phyloP scores from a whole-genome alignment of 192 early-diverging fungal genomes.

The Jimgerdemannia lactiflua region DNA sequence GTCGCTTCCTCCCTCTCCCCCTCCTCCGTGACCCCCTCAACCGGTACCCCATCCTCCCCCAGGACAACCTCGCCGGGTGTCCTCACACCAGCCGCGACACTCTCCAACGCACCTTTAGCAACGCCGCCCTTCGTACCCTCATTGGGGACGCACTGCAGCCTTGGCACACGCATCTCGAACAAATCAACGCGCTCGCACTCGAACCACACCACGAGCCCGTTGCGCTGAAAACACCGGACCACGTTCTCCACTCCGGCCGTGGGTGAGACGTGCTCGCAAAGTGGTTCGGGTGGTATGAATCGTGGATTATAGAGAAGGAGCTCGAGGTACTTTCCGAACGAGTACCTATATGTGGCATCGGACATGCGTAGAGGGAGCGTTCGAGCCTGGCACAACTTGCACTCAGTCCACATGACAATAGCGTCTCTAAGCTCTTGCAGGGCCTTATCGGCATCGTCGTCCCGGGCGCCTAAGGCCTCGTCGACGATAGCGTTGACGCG shows the following conservation, averaged over 20 bases:
- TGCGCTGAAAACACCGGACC: slow-evolving; percentile 72
- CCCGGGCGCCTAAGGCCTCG: not conserved
- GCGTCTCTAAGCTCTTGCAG: slow-evolving; percentile 11
- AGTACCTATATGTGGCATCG: slow-evolving; percentile 73
- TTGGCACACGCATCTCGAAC: slow-evolving; percentile 67
- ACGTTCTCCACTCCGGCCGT: slow-evolving; percentile 41
- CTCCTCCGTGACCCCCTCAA: not conserved
- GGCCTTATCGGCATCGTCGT: slow-evolving; percentile 6
- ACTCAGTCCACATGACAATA: slow-evolving; percentile 81
- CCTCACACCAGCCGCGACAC: too few species aligned
- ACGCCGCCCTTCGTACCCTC: not conserved
- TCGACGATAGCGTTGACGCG: slow-evolving; percentile 51
- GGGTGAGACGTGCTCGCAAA: slow-evolving; percentile 44
- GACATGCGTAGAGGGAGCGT: slow-evolving; percentile 70
- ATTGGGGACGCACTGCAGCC: slow-evolving; percentile 39
- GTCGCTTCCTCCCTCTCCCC: not conserved
- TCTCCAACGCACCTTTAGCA: not conserved
- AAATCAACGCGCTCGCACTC: slow-evolving; percentile 65
- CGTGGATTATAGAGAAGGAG: slow-evolving; percentile 69
- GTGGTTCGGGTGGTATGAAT: slow-evolving; percentile 45
- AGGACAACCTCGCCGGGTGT: not conserved
- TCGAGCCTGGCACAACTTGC: slow-evolving; percentile 62
- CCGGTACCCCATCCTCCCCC: not conserved
- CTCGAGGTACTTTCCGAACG: slow-evolving; percentile 95
- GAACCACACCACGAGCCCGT: slow-evolving; percentile 70